These are phyloP conservation scores for Malassezia restricta DNA, from an alignment of 1,284 basidiomycete species.

Conservation along the genomic window DNA sequence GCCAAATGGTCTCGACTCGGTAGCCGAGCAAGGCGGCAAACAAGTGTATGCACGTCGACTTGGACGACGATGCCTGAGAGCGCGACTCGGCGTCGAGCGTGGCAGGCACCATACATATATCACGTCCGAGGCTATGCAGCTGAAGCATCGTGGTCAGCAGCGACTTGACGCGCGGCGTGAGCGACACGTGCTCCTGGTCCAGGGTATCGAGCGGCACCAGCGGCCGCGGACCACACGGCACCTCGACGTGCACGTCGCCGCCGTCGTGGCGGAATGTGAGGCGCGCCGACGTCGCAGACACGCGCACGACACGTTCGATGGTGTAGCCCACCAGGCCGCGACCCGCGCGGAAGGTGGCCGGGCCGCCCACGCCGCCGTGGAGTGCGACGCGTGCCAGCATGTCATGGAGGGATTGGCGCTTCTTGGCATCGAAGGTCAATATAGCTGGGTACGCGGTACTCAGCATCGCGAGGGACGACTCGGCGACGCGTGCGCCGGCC, in stretches of 20 bases:
- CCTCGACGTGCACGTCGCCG: constrained; percentile 17
- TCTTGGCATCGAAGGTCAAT: constrained; percentile 25
- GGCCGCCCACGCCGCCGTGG: constrained; percentile 27
- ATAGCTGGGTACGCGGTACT: constrained; percentile 39
- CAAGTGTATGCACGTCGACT: constrained; percentile 40
- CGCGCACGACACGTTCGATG: constrained; percentile 2
- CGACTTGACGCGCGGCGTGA: constrained; percentile 41
- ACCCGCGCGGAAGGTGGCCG: constrained; percentile 13
- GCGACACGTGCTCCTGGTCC: constrained; percentile 12
- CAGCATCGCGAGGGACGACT: constrained; percentile 29
- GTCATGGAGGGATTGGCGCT: constrained; percentile 28
- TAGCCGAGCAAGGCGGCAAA: constrained; percentile 46
- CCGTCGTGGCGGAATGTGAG: constrained; percentile 30
- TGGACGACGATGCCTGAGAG: constrained; percentile 42
- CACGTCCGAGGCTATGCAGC: constrained; percentile 41
- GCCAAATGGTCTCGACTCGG: constrained; percentile 43
- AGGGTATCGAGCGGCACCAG: constrained; percentile 28
- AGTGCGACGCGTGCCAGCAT: constrained; percentile 31
- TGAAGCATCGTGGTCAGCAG: constrained; percentile 44
- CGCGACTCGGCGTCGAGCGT: constrained; percentile 16
- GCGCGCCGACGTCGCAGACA: constrained; percentile 12
- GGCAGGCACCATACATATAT: constrained; percentile 39
- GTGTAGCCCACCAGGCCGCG: constrained; percentile 35
- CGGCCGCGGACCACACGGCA: constrained; percentile 31
- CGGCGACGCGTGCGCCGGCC: constrained; percentile 17